A percentile compares a stretch with the other conserved stretches of the same genome.
phyloP scores from a whole-genome alignment of 108 stramenopile genomes.

The Bacterosira constricta region DNA sequence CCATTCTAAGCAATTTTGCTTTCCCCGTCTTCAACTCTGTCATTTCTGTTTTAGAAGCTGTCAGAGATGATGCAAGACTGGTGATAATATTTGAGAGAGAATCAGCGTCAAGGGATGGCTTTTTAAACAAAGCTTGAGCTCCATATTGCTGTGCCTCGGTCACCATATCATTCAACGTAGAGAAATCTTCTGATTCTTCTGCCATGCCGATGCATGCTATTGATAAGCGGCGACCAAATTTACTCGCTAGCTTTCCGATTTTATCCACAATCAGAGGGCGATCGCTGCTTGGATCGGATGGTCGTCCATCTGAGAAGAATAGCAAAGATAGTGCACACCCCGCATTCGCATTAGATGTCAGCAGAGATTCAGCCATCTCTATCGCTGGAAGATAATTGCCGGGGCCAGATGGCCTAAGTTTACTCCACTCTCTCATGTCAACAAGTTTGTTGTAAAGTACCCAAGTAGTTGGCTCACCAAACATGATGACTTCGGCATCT shows the following conservation, averaged over 20 bases:
- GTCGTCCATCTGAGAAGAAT: constrained; percentile 28
- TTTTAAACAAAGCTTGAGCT: constrained; percentile 37
- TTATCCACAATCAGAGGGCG: constrained; percentile 11
- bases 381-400: constrained; percentile 61
- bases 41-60: constrained; percentile 55
- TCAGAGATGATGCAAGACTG: constrained; percentile 39
- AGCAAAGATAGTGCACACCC: constrained; percentile 31
- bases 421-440: constrained; percentile 37
- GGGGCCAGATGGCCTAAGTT: constrained; percentile 14
- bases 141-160: constrained; percentile 45
- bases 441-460: constrained; percentile 49
- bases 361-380: constrained; percentile 31
- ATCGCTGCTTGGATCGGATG: constrained; percentile 25
- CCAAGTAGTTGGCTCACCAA: constrained; percentile 43
- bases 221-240: constrained; percentile 58
- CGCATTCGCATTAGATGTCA: constrained; percentile 19
- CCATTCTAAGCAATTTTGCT: constrained; percentile 37
- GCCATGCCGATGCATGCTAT: constrained; percentile 58
- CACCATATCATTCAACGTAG: constrained; percentile 51
- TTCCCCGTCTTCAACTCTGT: constrained; percentile 45
- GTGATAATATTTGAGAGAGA: constrained; percentile 44
- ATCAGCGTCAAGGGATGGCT: constrained; percentile 42
- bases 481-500: constrained; percentile 28
- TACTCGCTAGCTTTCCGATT: constrained; percentile 32
- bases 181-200: constrained; percentile 45